A percentile compares a stretch with the other conserved stretches of the same genome.
These are phyloP conservation scores for Candida awuae DNA, from an alignment of 805 yeast genomes.

Conservation along the genomic window DNA sequence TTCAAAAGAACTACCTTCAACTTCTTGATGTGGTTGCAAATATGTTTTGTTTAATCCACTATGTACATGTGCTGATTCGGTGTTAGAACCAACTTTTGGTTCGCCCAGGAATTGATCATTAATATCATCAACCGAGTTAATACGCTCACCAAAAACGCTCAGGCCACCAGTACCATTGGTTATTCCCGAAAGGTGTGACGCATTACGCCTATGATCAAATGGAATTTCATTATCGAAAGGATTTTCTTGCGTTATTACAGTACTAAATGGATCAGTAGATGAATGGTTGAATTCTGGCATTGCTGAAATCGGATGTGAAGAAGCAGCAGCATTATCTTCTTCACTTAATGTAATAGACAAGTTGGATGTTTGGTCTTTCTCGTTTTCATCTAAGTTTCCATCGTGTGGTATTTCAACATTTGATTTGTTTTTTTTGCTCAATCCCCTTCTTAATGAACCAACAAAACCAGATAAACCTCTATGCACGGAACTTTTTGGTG, in stretches of 20 bases:
- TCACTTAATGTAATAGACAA: background rate
- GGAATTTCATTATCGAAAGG: constrained; percentile 5
- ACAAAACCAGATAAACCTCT: constrained; percentile 23
- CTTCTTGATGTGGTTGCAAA: background rate
- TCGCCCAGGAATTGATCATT: background rate
- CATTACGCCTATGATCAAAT: constrained; percentile 1
- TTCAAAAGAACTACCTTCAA: background rate
- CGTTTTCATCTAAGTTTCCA: background rate
- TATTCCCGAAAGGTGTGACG: constrained; percentile 4
- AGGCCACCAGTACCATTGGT: constrained; percentile 8
- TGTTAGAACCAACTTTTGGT: background rate
- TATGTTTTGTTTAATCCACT: background rate
- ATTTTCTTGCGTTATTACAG: background rate
- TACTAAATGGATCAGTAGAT: constrained; percentile 6
- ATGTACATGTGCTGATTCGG: background rate
- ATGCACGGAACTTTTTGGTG: background rate
- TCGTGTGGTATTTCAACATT: background rate
- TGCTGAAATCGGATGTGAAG: too few relatives aligned
- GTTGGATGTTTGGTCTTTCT: background rate
- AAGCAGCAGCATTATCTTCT: background rate
- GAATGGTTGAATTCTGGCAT: too few relatives aligned
- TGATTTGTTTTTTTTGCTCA: constrained; percentile 15
- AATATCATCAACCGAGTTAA: constrained; percentile 1
- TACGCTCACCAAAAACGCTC: constrained; percentile 9
- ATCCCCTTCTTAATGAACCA: constrained; percentile 36